These are phyloP conservation scores for Coniochaeta pulveracea DNA, from an alignment of 2,329 filamentous ascomycete genomes.

Conservation along the genomic window DNA sequence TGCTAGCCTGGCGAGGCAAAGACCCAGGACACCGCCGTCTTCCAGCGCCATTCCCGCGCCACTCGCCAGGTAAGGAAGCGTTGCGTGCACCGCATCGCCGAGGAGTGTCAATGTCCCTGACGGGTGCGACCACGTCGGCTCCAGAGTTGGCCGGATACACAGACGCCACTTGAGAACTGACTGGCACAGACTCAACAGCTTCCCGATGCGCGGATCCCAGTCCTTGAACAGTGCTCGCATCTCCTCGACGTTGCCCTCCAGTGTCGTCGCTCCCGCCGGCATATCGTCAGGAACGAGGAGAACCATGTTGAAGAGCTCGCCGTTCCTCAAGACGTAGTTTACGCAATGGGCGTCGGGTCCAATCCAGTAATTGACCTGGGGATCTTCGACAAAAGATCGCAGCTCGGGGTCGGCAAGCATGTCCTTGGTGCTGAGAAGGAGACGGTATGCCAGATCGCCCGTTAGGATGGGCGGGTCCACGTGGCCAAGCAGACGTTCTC, in stretches of 20 bases:
- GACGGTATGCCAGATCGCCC: slow-evolving; percentile 37
- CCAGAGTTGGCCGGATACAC: slow-evolving; percentile 40
- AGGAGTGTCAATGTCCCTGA: slow-evolving; percentile 46
- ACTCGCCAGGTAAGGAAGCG: slow-evolving; percentile 47
- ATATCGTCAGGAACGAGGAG: slow-evolving; percentile 37
- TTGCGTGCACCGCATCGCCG: slow-evolving; percentile 54
- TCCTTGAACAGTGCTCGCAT: slow-evolving; percentile 36
- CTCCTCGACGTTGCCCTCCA: slow-evolving; percentile 36
- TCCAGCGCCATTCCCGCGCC: slow-evolving; percentile 51
- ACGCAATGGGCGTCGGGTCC: slow-evolving; percentile 40
- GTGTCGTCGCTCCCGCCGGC: slow-evolving; percentile 27
- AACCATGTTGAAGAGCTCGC: slow-evolving; percentile 37
- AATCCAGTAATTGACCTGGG: slow-evolving; percentile 40
- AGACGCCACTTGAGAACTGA: slow-evolving; percentile 49
- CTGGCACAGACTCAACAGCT: slow-evolving; percentile 41
- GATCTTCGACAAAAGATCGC: slow-evolving; percentile 28
- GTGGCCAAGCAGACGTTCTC: slow-evolving; percentile 30
- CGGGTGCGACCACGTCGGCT: slow-evolving; percentile 40
- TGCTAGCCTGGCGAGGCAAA: slow-evolving; percentile 38
- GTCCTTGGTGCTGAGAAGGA: slow-evolving; percentile 30
- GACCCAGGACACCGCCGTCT: slow-evolving; percentile 44
- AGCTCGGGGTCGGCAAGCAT: slow-evolving; percentile 34
- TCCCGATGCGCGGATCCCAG: slow-evolving; percentile 47
- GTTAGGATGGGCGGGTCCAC: slow-evolving; percentile 34
- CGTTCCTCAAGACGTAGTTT: slow-evolving; percentile 35